A percentile compares a stretch with the other conserved stretches of the same genome.
These are phyloP conservation scores for Pseudogymnoascus sp. DNA, from an alignment of 2,329 filamentous ascomycete species.

Conservation along the genomic window DNA sequence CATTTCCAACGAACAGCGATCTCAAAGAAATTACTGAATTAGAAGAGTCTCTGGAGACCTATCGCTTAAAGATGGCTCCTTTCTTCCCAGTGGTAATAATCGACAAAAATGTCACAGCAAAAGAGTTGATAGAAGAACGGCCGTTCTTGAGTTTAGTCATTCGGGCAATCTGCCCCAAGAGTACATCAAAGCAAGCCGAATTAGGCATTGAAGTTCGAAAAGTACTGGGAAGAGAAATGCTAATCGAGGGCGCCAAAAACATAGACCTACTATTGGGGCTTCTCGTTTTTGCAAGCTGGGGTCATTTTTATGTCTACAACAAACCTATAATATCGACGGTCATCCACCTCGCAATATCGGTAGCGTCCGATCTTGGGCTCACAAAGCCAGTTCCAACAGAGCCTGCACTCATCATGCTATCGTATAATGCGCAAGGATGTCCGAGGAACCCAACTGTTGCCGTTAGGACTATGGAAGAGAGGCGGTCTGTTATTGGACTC, in stretches of 20 bases:
- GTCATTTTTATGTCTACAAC: background rate
- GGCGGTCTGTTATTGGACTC: constrained; percentile 10
- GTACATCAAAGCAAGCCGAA: background rate
- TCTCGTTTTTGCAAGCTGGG: background rate
- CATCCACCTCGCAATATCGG: constrained; percentile 14
- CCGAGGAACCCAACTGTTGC: background rate
- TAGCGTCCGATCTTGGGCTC: constrained; percentile 16
- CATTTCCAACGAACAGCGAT: background rate
- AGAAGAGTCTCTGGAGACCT: constrained; percentile 11
- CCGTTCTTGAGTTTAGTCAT: constrained; percentile 10
- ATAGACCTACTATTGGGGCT: background rate
- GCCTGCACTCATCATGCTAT: constrained; percentile 1
- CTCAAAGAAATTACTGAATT: constrained; percentile 2
- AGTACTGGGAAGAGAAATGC: constrained; percentile 1
- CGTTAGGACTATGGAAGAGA: constrained; percentile 14
- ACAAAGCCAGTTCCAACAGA: constrained; percentile 15
- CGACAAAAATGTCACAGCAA: background rate
- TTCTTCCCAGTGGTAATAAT: constrained; percentile 12
- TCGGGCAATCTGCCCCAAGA: constrained; percentile 1
- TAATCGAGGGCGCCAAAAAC: background rate
- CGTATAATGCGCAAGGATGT: background rate
- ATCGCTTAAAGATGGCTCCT: constrained; percentile 11
- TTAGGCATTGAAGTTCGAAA: background rate
- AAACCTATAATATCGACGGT: constrained; percentile 5
- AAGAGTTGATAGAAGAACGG: background rate